phyloP scores from a whole-genome alignment of 257 asterid species.

The Solanum commersonii region DNA sequence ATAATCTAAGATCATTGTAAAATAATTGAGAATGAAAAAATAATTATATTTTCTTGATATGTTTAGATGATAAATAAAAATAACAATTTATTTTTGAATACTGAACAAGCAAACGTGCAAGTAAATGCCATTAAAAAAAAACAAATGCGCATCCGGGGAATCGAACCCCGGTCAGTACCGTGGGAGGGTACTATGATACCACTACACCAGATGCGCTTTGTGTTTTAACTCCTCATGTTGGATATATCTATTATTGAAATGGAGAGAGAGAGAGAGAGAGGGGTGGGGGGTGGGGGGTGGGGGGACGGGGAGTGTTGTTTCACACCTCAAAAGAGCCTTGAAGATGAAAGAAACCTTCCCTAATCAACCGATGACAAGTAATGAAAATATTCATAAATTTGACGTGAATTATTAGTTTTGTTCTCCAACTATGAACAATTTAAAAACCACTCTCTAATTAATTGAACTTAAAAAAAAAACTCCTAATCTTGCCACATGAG shows the following conservation, averaged over 20 bases:
- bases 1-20: too few species aligned
- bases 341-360: not conserved
- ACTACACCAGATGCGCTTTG: slow-evolving; percentile 98
- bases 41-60: too few species aligned
- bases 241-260: too few species aligned
- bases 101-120: not conserved
- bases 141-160: slow-evolving; percentile 96
- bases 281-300: too few species aligned
- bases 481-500: not conserved
- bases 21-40: too few species aligned
- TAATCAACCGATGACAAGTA: too few species aligned
- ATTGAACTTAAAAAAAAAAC: too few species aligned
- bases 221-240: not conserved
- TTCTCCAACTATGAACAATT: accelerated
- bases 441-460: accelerated
- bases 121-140: not conserved
- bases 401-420: too few species aligned
- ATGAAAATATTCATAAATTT: not conserved
- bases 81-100: too few species aligned
- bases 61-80: too few species aligned
- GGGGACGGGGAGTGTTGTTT: too few species aligned
- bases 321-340: not conserved
- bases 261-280: too few species aligned
- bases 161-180: slow-evolving; percentile 99
- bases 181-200: slow-evolving; percentile 99